Evolutionary conservation across 768 basidiomycete genomes (phyloP), one percentile per base, ranked within the genome.

Genomic region (Xanthoconium stramineum): DNA sequence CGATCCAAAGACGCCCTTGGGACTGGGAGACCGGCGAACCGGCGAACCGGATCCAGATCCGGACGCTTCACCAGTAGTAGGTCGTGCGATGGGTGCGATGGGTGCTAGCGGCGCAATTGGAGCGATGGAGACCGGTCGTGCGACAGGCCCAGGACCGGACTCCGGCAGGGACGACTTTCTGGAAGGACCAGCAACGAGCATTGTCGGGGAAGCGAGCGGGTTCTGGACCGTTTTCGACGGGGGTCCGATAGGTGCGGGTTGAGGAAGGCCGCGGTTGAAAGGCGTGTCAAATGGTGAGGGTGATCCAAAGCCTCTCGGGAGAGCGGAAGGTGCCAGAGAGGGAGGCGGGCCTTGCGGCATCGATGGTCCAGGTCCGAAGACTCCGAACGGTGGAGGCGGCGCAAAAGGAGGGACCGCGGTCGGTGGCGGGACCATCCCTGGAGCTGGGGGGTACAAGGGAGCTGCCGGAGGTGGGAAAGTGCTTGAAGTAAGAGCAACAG

Each of bases 1-100:
- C 14, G 89, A 91, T 13, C 90, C 90, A 8, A 91, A 75, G 36
- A 85, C 73, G 39, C 84, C 83, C 65, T 90, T 91, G 10, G 80
- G 80, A 57, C 79, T 80, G 5, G 80, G 78, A 36, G 80, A 79
- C 13, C 79, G 76, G 44, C 76, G 74, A 17, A 71, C 72, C 12
- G 81, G 79, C 1, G 87, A 89, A 4, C 83, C 84, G 12, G 85
- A 84, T 3, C 82, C 83, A 1, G 86, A 84, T 9, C 80, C 72
- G 4, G 74, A 68, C 2, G 74, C 60, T 15, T 76, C 72, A n/a
- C 74, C 79, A 53, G 68, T 68, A 52, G 57, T 66, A 56, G 60
- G 73, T 55, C 61, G 74, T 6, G 87, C 88, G 48, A 91, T 89
- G 12, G 89, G 88, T 6, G 76, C 77, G 1, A 88, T 87, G 5